Base-by-base conservation (phyloP, 768 basidiomycete genomes). In the Chlorophyllum brunneum region DNA sequence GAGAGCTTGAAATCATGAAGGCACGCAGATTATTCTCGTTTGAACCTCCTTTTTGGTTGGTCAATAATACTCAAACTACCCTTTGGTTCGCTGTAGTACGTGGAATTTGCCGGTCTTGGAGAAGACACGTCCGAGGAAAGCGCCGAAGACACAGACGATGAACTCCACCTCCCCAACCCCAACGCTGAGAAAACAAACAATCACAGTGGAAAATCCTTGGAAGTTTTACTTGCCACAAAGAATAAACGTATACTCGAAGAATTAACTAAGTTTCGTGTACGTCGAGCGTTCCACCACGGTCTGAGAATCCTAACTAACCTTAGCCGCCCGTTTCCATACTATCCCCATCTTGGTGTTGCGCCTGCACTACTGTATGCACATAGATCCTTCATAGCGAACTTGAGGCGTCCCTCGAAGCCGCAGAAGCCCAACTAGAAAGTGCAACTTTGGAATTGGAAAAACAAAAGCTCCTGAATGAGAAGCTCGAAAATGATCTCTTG, bases 1-100 rank as follows among this genome's bases (percentile, higher is more conserved):
- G 97, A 23, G 97, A 99, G 66, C 77, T 99, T 24, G 94, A 94
- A 63, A 98, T 99, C 58, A 91, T 98, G 92, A 98, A 99, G 83
- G 97, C 91, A 43, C 53, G 42, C 39, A 27, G n/a, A n/a, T n/a
- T n/a, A n/a, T n/a, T 20, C 30, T 31, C 24, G 15, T 48, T 22
- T 18, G 24, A 27, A 37, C 26, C 48, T n/a, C 43, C 13, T 23
- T 37, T 24, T 43, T 26, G 23, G 23, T 23, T 44, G 8, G 36
- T 38, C 15, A 41, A 39, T 13, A 39, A 24, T 33, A 41, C 22
- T 23, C 8, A 20, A 29, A 47, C 16, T 4, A 23, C 33, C 26
- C 27, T 15, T 42, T 18, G 13, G 13, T 31, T 29, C 10, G 33
- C 53, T 36, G 29, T 34, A 98, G 97, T 98, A 87, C 59, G 95